These are phyloP conservation scores for Coemansia asiatica DNA, from an alignment of 192 early-diverging fungal genomes.

Conservation along the genomic window DNA sequence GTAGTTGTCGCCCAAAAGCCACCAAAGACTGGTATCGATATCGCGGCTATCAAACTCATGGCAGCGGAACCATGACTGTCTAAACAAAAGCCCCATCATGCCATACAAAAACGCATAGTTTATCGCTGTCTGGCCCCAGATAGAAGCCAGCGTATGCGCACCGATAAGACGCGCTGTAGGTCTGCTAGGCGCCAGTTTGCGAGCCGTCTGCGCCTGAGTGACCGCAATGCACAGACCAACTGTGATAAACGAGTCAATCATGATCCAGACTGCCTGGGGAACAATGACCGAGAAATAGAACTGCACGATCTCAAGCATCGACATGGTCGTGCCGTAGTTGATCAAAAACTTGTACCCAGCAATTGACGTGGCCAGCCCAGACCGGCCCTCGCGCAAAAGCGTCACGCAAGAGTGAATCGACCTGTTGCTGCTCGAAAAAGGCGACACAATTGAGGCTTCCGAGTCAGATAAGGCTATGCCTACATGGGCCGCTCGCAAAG, in stretches of 20 bases:
- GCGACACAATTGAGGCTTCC: constrained; percentile 83
- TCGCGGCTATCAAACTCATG: constrained; percentile 72
- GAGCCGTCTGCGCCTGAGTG: constrained; percentile 64
- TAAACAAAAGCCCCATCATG: constrained; percentile 58
- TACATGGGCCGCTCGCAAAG: constrained; percentile 76
- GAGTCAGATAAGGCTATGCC: constrained; percentile 80
- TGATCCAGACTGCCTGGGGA: constrained; percentile 71
- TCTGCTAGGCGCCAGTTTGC: constrained; percentile 56
- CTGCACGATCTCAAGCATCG: constrained; percentile 63
- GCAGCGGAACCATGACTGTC: constrained; percentile 74
- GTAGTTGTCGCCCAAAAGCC: constrained; percentile 80
- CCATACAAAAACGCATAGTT: constrained; percentile 66
- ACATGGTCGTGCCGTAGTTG: constrained; percentile 73
- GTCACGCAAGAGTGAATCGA: constrained; percentile 69
- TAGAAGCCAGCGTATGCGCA: constrained; percentile 66
- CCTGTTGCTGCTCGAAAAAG: constrained; percentile 67
- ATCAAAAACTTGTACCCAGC: constrained; percentile 77
- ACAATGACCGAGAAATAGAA: constrained; percentile 78
- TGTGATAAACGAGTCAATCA: constrained; percentile 71
- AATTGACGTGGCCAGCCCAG: constrained; percentile 73
- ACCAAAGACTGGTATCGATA: constrained; percentile 70
- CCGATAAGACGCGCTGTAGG: constrained; percentile 80
- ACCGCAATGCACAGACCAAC: constrained; percentile 64
- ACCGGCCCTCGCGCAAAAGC: constrained; percentile 70
- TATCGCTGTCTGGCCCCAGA: constrained; percentile 68